phyloP scores from a whole-genome alignment of 2,329 filamentous ascomycete species.

The Neofusicoccum parvum region DNA sequence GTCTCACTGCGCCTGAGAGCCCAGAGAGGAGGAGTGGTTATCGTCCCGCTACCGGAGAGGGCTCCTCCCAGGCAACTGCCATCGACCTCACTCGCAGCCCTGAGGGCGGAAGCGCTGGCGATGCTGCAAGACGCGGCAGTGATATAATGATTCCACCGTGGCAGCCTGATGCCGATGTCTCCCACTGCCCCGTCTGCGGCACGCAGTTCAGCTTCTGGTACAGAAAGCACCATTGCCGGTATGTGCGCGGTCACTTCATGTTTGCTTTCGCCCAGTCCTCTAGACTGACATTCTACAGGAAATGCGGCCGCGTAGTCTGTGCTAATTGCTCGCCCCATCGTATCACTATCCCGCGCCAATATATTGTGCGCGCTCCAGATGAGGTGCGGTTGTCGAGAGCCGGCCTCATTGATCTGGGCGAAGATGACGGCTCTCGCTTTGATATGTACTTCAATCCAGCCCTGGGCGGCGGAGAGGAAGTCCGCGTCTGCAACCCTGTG shows the following conservation, averaged over 20 bases:
- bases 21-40: constrained; percentile 35
- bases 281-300: constrained; percentile 50
- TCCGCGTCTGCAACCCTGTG: constrained; percentile 68
- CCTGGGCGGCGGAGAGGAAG: constrained; percentile 66
- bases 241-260: constrained; percentile 32
- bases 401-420: constrained; percentile 46
- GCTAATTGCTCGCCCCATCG: constrained; percentile 87
- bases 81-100: background rate
- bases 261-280: background rate
- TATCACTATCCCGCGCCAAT: constrained; percentile 91
- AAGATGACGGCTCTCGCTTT: constrained; percentile 37
- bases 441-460: constrained; percentile 46
- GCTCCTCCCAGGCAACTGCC: constrained; percentile 11
- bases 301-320: constrained; percentile 93
- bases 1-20: constrained; percentile 36
- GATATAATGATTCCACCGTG: constrained; percentile 68
- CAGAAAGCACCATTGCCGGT: constrained; percentile 91
- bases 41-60: constrained; percentile 1
- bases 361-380: constrained; percentile 72
- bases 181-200: constrained; percentile 80
- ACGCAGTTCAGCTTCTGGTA: constrained; percentile 81
- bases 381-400: background rate
- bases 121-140: background rate
- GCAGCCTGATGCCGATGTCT: constrained; percentile 86
- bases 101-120: background rate